phyloP scores from a whole-genome alignment of 768 basidiomycete species.

The Podaxis sp. region DNA sequence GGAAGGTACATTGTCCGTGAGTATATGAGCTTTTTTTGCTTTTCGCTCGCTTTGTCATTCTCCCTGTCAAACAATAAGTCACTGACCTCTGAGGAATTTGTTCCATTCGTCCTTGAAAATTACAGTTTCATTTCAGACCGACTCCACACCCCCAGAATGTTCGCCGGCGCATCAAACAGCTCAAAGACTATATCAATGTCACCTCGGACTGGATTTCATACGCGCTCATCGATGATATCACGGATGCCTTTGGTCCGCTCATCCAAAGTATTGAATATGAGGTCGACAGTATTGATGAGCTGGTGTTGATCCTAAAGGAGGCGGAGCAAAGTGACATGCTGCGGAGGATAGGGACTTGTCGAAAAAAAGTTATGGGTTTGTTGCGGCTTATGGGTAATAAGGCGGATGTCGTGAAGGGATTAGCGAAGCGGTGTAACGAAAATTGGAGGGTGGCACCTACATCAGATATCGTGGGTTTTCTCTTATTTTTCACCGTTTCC shows the following conservation, averaged over 20 bases:
- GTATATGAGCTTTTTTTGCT: slow-evolving; percentile 25
- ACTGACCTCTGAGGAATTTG: background rate
- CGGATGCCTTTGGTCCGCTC: slow-evolving; percentile 97
- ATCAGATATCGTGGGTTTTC: slow-evolving; percentile 78
- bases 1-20: slow-evolving; percentile 91
- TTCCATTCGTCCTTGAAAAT: background rate
- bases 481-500: slow-evolving; percentile 4
- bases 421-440: slow-evolving; percentile 97
- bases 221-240: slow-evolving; percentile 98
- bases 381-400: slow-evolving; percentile 98
- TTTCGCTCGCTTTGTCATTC: background rate
- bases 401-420: slow-evolving; percentile 98
- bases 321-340: slow-evolving; percentile 98
- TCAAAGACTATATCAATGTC: slow-evolving; percentile 98
- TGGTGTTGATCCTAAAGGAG: slow-evolving; percentile 94
- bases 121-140: slow-evolving; percentile 93
- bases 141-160: slow-evolving; percentile 99
- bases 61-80: background rate
- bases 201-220: slow-evolving; percentile 99
- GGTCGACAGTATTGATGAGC: slow-evolving; percentile 97
- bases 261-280: slow-evolving; percentile 99
- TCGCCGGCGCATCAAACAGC: slow-evolving; percentile 95
- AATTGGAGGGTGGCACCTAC: slow-evolving; percentile 99
- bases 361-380: slow-evolving; percentile 99
- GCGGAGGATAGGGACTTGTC: slow-evolving; percentile 92